Evolutionary conservation across 345 rosid species (phyloP).

Genomic region (Fremontodendron californicum): DNA sequence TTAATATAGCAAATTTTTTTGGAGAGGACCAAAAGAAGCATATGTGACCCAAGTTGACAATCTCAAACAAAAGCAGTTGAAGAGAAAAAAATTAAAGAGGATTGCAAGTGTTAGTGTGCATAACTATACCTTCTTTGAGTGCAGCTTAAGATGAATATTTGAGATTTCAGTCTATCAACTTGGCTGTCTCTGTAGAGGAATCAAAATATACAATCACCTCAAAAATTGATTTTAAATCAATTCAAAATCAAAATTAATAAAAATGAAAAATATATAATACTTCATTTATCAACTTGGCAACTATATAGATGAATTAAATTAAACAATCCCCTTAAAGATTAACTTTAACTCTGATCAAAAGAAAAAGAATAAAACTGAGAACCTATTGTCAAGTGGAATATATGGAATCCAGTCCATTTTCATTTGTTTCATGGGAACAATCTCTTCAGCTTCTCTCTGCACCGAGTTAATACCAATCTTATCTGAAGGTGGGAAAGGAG

Average conservation of each 20-base stretch:
- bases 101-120: neutral
- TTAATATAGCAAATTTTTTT: neutral
- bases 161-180: constrained; percentile 71
- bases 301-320: neutral
- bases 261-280: neutral
- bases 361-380: constrained; percentile 1
- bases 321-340: neutral
- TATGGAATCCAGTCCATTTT: constrained; percentile 99
- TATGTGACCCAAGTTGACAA: neutral
- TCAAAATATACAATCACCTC: neutral
- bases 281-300: neutral
- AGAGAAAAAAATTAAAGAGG: neutral
- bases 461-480: constrained; percentile 93
- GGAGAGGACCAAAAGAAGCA: neutral
- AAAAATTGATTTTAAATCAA: neutral
- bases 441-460: constrained; percentile 92
- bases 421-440: constrained; percentile 94
- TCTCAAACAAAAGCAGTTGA: neutral
- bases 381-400: constrained; percentile 83
- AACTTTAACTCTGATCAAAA: neutral
- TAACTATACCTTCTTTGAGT: constrained; percentile 71
- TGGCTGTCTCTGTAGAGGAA: constrained; percentile 59
- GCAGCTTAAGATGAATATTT: constrained; percentile 70
- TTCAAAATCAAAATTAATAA: neutral
- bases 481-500: constrained; percentile 95